Evolutionary conservation across 148 eudicot species (phyloP).

Genomic region (Cornus suecica): DNA sequence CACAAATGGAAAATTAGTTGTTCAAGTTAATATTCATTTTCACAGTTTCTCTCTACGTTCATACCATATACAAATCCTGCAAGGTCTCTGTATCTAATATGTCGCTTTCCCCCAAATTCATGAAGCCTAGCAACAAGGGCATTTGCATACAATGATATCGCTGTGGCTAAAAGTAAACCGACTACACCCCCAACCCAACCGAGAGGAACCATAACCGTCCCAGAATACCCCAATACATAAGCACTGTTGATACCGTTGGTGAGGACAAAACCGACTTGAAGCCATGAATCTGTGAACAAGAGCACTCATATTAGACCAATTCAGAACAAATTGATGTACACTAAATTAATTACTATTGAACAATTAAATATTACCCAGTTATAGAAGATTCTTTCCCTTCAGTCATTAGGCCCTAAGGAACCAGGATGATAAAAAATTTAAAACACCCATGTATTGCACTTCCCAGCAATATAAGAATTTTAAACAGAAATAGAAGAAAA

Average conservation of each 20-base stretch:
- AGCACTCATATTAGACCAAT: background rate
- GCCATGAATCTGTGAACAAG: slow-evolving; percentile 71
- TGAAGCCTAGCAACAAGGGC: slow-evolving; percentile 80
- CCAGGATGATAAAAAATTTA: background rate
- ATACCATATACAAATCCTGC: slow-evolving; percentile 83
- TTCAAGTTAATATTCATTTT: background rate
- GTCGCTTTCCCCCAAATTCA: slow-evolving; percentile 84
- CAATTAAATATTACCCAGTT: background rate
- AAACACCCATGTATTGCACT: background rate
- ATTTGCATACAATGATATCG: slow-evolving; percentile 74
- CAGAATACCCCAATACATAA: slow-evolving; percentile 82
- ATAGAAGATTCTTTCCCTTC: background rate
- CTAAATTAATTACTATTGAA: background rate
- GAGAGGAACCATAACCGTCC: slow-evolving; percentile 80
- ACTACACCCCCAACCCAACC: slow-evolving; percentile 81
- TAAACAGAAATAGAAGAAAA: background rate
- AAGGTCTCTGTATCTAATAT: slow-evolving; percentile 86
- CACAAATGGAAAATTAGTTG: background rate
- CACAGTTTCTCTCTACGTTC: background rate
- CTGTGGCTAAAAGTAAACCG: slow-evolving; percentile 63
- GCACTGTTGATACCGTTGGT: slow-evolving; percentile 93
- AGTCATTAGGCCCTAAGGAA: background rate
- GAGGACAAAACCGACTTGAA: slow-evolving; percentile 83
- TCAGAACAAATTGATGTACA: background rate
- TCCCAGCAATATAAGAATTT: background rate